Evolutionary conservation across 768 basidiomycete genomes (phyloP).

Genomic region (Pulveroboletus sp.): DNA sequence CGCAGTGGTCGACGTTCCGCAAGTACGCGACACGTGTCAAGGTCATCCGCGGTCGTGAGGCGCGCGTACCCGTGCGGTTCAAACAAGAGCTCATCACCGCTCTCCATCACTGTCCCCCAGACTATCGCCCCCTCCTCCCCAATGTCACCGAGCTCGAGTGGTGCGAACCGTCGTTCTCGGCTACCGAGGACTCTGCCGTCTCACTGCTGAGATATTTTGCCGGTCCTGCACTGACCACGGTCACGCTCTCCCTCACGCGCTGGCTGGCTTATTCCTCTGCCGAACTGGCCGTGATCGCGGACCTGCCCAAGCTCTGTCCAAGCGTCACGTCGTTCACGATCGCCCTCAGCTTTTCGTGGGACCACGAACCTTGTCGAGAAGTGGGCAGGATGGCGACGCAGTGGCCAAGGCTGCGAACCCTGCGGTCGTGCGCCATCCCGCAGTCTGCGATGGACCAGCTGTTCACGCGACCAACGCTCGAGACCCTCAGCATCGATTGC

Average conservation of each 20-base stretch:
- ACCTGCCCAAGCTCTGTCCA: conserved; percentile 16
- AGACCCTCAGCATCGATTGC: conserved; percentile 13
- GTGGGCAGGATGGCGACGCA: conserved; percentile 15
- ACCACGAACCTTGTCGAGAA: conserved; percentile 5
- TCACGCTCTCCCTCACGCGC: conserved; percentile 10
- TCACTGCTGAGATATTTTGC: conserved; percentile 13
- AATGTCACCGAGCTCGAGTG: conserved; percentile 16
- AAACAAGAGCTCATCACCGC: conserved; percentile 3
- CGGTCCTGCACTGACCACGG: conserved; percentile 8
- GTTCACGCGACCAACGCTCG: not conserved
- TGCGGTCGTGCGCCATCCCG: conserved; percentile 10
- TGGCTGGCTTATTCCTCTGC: conserved; percentile 8
- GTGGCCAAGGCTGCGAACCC: conserved; percentile 9
- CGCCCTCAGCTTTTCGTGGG: conserved; percentile 5
- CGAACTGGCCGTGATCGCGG: conserved; percentile 12
- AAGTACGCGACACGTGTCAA: conserved; percentile 24
- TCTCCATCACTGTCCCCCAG: conserved; percentile 8
- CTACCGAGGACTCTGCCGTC: conserved; percentile 6
- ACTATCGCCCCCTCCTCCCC: conserved; percentile 21
- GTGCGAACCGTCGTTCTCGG: conserved; percentile 4
- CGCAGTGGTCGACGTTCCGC: conserved; percentile 15
- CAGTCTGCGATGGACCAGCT: conserved; percentile 15
- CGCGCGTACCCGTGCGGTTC: not conserved
- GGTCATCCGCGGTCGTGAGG: conserved; percentile 3
- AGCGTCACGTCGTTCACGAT: conserved; percentile 18